Base-by-base conservation (phyloP, 164 flowering plant genomes). In the Stephania japonica region DNA sequence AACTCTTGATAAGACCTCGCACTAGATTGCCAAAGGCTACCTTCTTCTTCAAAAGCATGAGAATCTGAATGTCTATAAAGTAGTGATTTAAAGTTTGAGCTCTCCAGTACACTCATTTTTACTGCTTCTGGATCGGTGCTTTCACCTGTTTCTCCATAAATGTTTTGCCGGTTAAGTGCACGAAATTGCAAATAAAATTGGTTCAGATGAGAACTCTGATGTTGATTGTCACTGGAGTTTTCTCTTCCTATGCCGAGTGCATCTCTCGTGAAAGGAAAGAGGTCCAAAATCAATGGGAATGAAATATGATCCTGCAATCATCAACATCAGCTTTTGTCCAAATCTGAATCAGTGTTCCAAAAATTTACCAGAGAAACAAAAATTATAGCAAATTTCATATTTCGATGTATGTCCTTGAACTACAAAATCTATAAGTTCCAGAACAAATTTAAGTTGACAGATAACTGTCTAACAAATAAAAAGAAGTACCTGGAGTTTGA, bases 291-390 rank as follows among this genome's bases (percentile, higher is more conserved):
- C 75, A 84, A 76, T 18, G 98, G 97, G 75, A 92, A 95, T 5
- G 87, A 77, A 71, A 95, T 81, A 78, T 90, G 93, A 65, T 97
- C 97, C 99, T 94, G 66, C 25, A 79, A 69, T 59, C 69, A 72
- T 75, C 23, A 67, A 21, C 25, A 32, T 24, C 69, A 2, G 69
- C 43, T 44, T 72, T 72, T 10, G 42, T 16, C 32, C 10, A 65
- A 6, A 26, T 5, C 8, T 42, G 8, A 44, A 12, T n/a, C 59
- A 16, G 42, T 13, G 65, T 32, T 27, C 24, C 25, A 72, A 11
- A 59, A 13, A 47, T 9, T 47, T 47, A 47, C 53, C 53, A 47
- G 53, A 9, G 1, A 47, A 47, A 47, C 16, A 14, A 47, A 47
- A 47, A 47, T 47, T 47, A 14, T 47, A 47, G 53, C 53, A 47